Evolutionary conservation across 2,329 filamentous ascomycete genomes (phyloP).

Genomic region (Trichoderma lentiforme): DNA sequence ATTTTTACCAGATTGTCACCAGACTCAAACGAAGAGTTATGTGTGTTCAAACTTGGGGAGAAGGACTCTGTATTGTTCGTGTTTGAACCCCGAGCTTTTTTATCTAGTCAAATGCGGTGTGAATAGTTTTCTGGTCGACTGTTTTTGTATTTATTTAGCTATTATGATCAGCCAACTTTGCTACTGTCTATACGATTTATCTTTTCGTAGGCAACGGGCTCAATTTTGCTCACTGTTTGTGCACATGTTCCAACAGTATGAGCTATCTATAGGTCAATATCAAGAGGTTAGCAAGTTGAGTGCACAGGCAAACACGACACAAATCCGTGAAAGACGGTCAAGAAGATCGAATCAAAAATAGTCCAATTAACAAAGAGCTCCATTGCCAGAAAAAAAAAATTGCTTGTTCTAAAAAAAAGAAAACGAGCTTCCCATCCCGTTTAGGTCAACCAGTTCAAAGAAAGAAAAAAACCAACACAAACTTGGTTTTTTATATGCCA

Average conservation of each 20-base stretch:
- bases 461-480: background rate
- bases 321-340: background rate
- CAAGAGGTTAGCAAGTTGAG: background rate
- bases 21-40: background rate
- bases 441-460: background rate
- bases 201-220: background rate
- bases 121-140: background rate
- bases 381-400: background rate
- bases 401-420: constrained; percentile 13
- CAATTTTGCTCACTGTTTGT: background rate
- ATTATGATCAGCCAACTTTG: background rate
- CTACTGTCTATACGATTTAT: background rate
- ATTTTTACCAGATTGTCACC: background rate
- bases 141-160: constrained; percentile 10
- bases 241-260: background rate
- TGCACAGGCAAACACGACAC: background rate
- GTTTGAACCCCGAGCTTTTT: background rate
- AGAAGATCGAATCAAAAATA: constrained; percentile 2
- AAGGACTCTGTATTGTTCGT: background rate
- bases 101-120: background rate
- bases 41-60: background rate
- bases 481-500: background rate
- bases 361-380: constrained; percentile 14
- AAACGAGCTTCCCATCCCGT: constrained; percentile 11
- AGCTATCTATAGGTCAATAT: background rate